Base-by-base conservation (phyloP, 305 asterid genomes). In the Nicotiana rustica region DNA sequence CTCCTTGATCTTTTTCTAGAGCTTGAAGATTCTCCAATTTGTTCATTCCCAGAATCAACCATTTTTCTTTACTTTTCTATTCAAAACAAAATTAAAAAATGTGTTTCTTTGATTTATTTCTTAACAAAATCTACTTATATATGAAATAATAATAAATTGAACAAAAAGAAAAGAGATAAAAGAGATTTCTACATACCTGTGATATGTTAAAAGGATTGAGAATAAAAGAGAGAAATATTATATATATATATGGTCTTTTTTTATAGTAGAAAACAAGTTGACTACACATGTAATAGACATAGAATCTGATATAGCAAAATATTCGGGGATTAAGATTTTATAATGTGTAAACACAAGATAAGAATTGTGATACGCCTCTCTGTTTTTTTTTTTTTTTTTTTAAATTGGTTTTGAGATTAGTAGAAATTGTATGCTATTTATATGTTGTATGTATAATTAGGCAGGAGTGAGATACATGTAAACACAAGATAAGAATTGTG, bases 41-140 rank as follows among this genome's bases (percentile, higher is more conserved):
- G 38, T 13, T 89, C 93, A 80, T 89, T 91, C 17, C 85, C 89
- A 13, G 92, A 91, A 83, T 89, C 94, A 84, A 10, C 5, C 80
- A 76, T 76, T 29, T 73, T 76, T 8, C 47, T 75, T 49, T 3
- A 38, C 15, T 55, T 76, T 70, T 31, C 5, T 76, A 0, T 29
- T 41, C 18, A 13, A 21, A 14, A 8, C 1, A 6, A 19, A 73
- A 21, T 1, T 10, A 55, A 25, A 4, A 15, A 4, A 4, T 15
- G 5, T 2, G 15, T 25, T n/a, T 21, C 1, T 14, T 73, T 15
- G 15, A 76, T 7, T 47, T 21, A 49, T 49, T 52, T 1, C 4
- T 10, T 47, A 44, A 3, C 1, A 21, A 2, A 21, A 44, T 19
- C 13, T 5, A 69, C 14, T 4, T 21, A 44, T 21, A 47, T 14